phyloP scores from a whole-genome alignment of 768 basidiomycete genomes.

The Boletus coccyginus region DNA sequence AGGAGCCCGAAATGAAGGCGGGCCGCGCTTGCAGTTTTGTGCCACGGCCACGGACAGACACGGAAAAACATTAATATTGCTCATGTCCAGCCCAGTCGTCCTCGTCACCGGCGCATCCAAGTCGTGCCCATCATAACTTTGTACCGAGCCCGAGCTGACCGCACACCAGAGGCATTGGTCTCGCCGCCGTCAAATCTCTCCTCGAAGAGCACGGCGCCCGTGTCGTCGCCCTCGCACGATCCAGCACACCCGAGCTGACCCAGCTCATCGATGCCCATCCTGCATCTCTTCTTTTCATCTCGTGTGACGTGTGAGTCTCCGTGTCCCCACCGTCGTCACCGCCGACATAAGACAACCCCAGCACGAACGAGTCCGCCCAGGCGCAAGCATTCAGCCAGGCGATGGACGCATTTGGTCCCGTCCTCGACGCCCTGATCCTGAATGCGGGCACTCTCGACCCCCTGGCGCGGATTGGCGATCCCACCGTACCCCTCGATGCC shows the following conservation, averaged over 20 bases:
- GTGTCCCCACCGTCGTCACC: neutral
- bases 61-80: constrained; percentile 15
- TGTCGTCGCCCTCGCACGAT: constrained; percentile 77
- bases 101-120: constrained; percentile 86
- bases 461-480: constrained; percentile 54
- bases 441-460: constrained; percentile 84
- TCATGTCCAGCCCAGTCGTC: constrained; percentile 51
- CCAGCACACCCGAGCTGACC: constrained; percentile 60
- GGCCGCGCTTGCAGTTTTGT: constrained; percentile 12
- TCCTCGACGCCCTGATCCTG: constrained; percentile 73
- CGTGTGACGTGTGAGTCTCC: constrained; percentile 73
- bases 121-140: constrained; percentile 33
- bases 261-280: constrained; percentile 42
- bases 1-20: neutral
- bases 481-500: constrained; percentile 45
- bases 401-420: constrained; percentile 50
- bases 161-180: constrained; percentile 64
- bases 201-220: constrained; percentile 58
- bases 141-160: neutral
- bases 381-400: constrained; percentile 55
- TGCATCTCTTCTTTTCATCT: constrained; percentile 46
- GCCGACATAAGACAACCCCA: constrained; percentile 28
- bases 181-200: constrained; percentile 70
- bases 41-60: constrained; percentile 19
- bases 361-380: constrained; percentile 56